Conservation (phyloP, 139 green algal genomes). For the Dunaliella primolecta region DNA sequence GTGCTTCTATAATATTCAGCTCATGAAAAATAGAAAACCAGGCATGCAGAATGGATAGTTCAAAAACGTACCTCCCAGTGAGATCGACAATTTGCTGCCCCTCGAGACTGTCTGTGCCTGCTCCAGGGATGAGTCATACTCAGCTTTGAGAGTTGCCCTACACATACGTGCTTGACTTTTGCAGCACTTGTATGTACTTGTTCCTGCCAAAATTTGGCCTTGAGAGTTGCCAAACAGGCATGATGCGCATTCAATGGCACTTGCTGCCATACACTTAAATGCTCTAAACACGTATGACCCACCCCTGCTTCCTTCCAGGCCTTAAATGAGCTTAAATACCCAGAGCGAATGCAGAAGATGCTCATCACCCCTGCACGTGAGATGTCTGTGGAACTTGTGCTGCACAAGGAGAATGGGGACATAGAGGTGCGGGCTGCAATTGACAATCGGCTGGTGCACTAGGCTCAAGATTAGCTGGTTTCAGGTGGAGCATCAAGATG, state of each 20-base stretch:
- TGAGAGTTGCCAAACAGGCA: too few relatives aligned
- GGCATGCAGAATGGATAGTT: not conserved
- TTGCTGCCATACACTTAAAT: not conserved
- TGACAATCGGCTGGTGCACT: too few relatives aligned
- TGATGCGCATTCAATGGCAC: not conserved
- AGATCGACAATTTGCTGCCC: too few relatives aligned
- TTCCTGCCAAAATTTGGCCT: too few relatives aligned
- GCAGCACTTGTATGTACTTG: too few relatives aligned
- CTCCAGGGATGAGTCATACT: too few relatives aligned
- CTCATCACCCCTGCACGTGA: constrained; percentile 74
- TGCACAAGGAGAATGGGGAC: constrained; percentile 69
- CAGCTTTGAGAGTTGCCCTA: too few relatives aligned
- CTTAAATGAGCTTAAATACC: constrained; percentile 66
- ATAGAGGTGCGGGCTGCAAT: constrained; percentile 64
- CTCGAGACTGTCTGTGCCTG: too few relatives aligned
- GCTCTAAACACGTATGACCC: too few relatives aligned
- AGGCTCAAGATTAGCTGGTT: too few relatives aligned
- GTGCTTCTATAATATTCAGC: not conserved
- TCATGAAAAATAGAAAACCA: not conserved
- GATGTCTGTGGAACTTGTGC: constrained; percentile 77
- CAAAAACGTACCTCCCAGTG: not conserved
- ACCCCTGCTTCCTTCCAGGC: constrained; percentile 42
- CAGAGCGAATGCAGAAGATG: constrained; percentile 71
- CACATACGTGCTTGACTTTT: too few relatives aligned
- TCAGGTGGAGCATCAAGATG: too few relatives aligned